Conservation (phyloP, 352 stramenopile species). For the Thraustotheca clavata region DNA sequence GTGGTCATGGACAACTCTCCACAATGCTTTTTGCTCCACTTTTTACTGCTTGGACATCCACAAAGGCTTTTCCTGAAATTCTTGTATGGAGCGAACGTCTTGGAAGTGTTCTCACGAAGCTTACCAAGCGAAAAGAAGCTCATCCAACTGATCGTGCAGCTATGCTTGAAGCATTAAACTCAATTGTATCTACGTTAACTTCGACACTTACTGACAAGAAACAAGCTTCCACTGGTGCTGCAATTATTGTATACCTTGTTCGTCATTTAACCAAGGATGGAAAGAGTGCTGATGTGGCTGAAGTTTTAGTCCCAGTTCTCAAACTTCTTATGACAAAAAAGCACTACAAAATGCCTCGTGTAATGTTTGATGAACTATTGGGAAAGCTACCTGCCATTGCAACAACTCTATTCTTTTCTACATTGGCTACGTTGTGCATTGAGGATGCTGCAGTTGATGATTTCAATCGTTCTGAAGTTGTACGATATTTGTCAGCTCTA, state of each 20-base stretch:
- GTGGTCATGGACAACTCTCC: slow-evolving; percentile 29
- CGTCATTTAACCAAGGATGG: slow-evolving; percentile 32
- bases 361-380: slow-evolving; percentile 58
- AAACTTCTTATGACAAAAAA: slow-evolving; percentile 75
- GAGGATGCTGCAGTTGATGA: slow-evolving; percentile 40
- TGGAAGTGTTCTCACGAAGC: slow-evolving; percentile 12
- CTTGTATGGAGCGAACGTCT: slow-evolving; percentile 36
- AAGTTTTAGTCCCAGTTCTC: slow-evolving; percentile 29
- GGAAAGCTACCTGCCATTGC: slow-evolving; percentile 38
- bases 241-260: slow-evolving; percentile 51
- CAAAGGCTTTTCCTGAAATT: slow-evolving; percentile 43
- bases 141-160: neutral
- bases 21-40: slow-evolving; percentile 52
- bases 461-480: slow-evolving; percentile 70
- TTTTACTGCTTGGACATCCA: slow-evolving; percentile 41
- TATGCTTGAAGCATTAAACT: neutral
- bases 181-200: neutral
- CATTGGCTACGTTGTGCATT: slow-evolving; percentile 41
- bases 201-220: slow-evolving; percentile 14
- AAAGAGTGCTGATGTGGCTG: neutral
- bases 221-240: slow-evolving; percentile 30
- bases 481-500: slow-evolving; percentile 58
- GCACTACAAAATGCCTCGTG: slow-evolving; percentile 62
- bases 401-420: slow-evolving; percentile 34
- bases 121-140: slow-evolving; percentile 8